A percentile compares a stretch with the other conserved stretches of the same genome.
These are phyloP conservation scores for Diaporthe aspalathi DNA, from an alignment of 2,329 filamentous ascomycete species.

Conservation along the genomic window DNA sequence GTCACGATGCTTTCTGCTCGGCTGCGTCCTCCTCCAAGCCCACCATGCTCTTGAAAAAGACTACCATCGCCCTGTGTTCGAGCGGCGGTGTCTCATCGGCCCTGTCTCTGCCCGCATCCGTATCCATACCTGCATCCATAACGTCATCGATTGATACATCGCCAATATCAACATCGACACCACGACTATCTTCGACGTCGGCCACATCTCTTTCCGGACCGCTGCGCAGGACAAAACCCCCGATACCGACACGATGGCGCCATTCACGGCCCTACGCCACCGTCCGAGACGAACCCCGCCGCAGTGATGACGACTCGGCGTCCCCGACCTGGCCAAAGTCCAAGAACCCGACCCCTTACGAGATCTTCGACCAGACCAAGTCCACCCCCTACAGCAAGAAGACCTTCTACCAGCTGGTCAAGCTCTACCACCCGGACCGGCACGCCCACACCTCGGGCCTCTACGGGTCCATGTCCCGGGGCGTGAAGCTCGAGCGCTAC, in stretches of 20 bases:
- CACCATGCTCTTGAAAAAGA: constrained; percentile 45
- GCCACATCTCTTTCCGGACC: not conserved
- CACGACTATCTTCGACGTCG: not conserved
- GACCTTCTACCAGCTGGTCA: constrained; percentile 90
- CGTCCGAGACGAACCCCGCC: constrained; percentile 34
- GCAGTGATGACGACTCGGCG: not conserved
- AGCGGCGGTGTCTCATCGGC: constrained; percentile 40
- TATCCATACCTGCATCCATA: constrained; percentile 41
- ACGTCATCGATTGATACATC: constrained; percentile 41
- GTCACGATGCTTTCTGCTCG: constrained; percentile 23
- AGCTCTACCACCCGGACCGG: constrained; percentile 93
- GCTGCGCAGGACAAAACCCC: not conserved
- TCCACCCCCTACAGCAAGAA: constrained; percentile 81
- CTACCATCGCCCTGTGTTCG: constrained; percentile 46
- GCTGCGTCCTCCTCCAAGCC: not conserved
- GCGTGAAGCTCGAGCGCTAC: constrained; percentile 85
- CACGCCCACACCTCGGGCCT: constrained; percentile 54
- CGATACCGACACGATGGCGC: constrained; percentile 4
- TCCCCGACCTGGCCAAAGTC: constrained; percentile 58
- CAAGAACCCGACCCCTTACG: constrained; percentile 81
- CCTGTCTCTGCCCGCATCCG: constrained; percentile 38
- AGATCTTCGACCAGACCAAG: constrained; percentile 75
- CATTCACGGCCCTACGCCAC: constrained; percentile 41
- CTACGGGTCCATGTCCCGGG: constrained; percentile 62
- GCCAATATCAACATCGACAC: constrained; percentile 4